phyloP scores from a whole-genome alignment of 306 rosid species.

The Rosa persica region DNA sequence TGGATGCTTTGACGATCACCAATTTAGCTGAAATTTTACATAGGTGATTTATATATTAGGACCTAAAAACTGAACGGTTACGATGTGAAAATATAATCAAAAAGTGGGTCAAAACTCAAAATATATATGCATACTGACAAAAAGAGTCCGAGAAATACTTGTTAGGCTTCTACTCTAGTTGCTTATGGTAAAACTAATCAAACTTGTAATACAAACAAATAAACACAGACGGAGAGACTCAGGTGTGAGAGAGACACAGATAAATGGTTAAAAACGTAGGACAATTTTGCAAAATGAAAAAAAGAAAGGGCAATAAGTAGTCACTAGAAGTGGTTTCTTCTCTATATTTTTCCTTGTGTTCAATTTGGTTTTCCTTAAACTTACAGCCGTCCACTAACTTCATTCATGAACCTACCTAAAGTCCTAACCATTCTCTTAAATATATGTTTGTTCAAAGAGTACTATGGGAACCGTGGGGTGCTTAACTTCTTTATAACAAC shows the following conservation, averaged over 20 bases:
- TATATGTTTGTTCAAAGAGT: background rate
- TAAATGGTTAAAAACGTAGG: background rate
- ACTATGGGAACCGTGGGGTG: background rate
- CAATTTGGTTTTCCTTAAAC: background rate
- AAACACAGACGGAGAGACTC: background rate
- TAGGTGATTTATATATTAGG: no score
- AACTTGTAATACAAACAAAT: conserved; percentile 5
- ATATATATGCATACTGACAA: background rate
- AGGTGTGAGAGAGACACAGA: background rate
- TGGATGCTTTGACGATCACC: no score
- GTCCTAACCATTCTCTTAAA: background rate
- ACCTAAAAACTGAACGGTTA: no score
- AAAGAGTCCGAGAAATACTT: background rate
- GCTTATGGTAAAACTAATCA: background rate
- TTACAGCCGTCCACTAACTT: background rate
- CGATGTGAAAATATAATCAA: no score
- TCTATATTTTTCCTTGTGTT: background rate
- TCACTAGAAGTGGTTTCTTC: background rate
- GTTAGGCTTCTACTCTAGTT: background rate
- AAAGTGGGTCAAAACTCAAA: no score
- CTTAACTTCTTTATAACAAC: background rate
- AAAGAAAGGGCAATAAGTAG: background rate
- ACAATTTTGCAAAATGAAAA: conserved; percentile 8
- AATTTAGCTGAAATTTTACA: no score
- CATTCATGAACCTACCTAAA: background rate